phyloP scores from a whole-genome alignment of 2,329 filamentous ascomycete species.

The Hymenoscyphus infarciens region DNA sequence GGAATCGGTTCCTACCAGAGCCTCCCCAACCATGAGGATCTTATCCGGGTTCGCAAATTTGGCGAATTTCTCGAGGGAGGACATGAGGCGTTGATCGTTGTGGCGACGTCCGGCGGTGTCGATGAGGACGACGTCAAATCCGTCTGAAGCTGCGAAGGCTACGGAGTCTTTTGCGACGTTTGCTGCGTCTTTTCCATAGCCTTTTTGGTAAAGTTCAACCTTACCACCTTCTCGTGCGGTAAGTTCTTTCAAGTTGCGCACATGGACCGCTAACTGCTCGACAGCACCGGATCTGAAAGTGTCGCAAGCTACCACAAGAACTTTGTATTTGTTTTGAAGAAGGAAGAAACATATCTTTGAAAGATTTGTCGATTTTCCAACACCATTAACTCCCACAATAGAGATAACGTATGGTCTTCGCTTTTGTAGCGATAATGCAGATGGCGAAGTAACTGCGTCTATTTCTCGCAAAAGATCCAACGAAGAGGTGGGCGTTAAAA shows the following conservation, averaged over 20 bases:
- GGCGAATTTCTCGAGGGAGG: conserved; percentile 92
- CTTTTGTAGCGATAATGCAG: conserved; percentile 58
- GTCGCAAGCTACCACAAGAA: conserved; percentile 90
- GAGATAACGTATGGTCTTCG: conserved; percentile 92
- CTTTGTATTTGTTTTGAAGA: conserved; percentile 93
- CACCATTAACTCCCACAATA: conserved; percentile 96
- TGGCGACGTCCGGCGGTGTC: conserved; percentile 93
- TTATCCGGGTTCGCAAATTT: conserved; percentile 96
- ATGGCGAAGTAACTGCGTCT: conserved; percentile 67
- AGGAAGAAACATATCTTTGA: conserved; percentile 98
- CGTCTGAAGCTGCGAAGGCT: conserved; percentile 66
- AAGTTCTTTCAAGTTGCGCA: conserved; percentile 87
- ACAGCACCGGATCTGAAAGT: conserved; percentile 97
- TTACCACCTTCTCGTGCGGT: conserved; percentile 76
- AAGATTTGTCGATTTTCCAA: conserved; percentile 96
- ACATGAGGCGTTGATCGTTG: conserved; percentile 95
- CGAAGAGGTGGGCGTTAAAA: conserved; percentile 91
- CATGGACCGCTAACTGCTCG: conserved; percentile 93
- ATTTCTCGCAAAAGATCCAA: conserved; percentile 94
- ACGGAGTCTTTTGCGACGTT: conserved; percentile 94
- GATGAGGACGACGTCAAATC: conserved; percentile 91
- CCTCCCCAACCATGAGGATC: conserved; percentile 92
- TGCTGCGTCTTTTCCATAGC: conserved; percentile 96
- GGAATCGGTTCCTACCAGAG: conserved; percentile 90
- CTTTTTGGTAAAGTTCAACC: conserved; percentile 93